phyloP scores from a whole-genome alignment of 306 rosid species.

The Quercus ilex region DNA sequence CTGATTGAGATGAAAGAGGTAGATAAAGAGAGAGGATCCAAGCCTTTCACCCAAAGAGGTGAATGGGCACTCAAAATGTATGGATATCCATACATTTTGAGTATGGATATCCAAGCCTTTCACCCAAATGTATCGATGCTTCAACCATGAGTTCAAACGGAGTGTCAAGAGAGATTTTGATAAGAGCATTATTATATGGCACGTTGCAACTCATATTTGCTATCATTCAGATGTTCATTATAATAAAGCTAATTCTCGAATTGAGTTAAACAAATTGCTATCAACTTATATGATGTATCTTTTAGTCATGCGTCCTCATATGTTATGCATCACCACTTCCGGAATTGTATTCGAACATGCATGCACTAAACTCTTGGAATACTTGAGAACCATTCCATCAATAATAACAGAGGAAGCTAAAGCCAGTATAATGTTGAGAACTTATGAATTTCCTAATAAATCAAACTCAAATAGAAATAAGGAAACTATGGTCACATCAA shows the following conservation, averaged over 20 bases:
- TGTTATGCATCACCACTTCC: slow-evolving; percentile 46
- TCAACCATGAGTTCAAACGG: slow-evolving; percentile 25
- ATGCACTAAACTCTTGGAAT: neutral
- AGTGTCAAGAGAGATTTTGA: slow-evolving; percentile 46
- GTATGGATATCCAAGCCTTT: slow-evolving; percentile 40
- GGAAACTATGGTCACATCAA: no score
- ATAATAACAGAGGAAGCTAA: no score
- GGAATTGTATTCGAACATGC: slow-evolving; percentile 43
- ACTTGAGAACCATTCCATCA: no score
- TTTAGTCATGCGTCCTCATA: slow-evolving; percentile 47
- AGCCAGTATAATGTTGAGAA: no score
- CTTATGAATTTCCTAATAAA: no score
- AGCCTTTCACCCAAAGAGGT: slow-evolving; percentile 42
- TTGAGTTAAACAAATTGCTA: slow-evolving; percentile 31
- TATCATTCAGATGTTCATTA: slow-evolving; percentile 13
- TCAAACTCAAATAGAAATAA: no score
- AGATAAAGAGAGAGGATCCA: slow-evolving; percentile 33
- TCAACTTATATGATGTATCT: slow-evolving; percentile 69
- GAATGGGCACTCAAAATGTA: no score
- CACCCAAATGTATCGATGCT: slow-evolving; percentile 37
- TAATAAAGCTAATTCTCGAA: neutral
- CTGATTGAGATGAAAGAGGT: slow-evolving; percentile 39
- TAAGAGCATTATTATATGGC: slow-evolving; percentile 62
- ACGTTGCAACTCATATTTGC: slow-evolving; percentile 66
- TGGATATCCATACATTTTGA: no score